Conservation (phyloP, 768 basidiomycete species). For the Dioszegia aurantiaca region DNA sequence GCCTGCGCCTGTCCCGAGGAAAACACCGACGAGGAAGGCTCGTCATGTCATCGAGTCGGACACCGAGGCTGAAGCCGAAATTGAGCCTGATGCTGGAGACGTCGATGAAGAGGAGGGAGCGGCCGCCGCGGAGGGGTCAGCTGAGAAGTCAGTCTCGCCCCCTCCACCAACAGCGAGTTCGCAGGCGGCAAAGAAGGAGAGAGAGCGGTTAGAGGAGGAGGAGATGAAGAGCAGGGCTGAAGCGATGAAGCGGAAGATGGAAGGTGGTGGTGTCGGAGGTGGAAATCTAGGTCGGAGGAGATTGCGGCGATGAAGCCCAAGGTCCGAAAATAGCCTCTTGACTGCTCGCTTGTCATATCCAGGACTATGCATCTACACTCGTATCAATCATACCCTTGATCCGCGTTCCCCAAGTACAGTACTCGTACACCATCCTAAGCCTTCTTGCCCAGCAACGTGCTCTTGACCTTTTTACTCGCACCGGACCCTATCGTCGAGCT, state of each 20-base stretch:
- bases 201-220: conserved; percentile 31
- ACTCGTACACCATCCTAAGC: conserved; percentile 10
- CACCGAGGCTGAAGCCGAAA: neutral
- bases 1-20: neutral
- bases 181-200: conserved; percentile 27
- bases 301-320: conserved; percentile 20
- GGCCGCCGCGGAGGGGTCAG: neutral
- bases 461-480: conserved; percentile 60
- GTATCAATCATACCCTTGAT: neutral
- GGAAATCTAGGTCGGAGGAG: conserved; percentile 25
- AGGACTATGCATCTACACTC: conserved; percentile 5
- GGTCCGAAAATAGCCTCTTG: too few relatives aligned
- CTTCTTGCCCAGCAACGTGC: conserved; percentile 37
- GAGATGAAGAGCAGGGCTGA: conserved; percentile 23
- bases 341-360: neutral
- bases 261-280: conserved; percentile 30
- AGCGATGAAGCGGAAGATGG: conserved; percentile 43
- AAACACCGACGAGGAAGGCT: neutral
- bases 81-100: conserved; percentile 8
- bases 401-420: neutral
- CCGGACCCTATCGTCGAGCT: conserved; percentile 56
- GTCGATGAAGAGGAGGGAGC: neutral
- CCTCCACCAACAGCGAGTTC: conserved; percentile 1
- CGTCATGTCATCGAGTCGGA: conserved; percentile 11
- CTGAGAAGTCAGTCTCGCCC: neutral